Percentiles rank a stretch among this genome's conserved stretches.
These are phyloP conservation scores for Brasilioporus rufonigricans DNA, from an alignment of 768 basidiomycete genomes.

Conservation along the genomic window DNA sequence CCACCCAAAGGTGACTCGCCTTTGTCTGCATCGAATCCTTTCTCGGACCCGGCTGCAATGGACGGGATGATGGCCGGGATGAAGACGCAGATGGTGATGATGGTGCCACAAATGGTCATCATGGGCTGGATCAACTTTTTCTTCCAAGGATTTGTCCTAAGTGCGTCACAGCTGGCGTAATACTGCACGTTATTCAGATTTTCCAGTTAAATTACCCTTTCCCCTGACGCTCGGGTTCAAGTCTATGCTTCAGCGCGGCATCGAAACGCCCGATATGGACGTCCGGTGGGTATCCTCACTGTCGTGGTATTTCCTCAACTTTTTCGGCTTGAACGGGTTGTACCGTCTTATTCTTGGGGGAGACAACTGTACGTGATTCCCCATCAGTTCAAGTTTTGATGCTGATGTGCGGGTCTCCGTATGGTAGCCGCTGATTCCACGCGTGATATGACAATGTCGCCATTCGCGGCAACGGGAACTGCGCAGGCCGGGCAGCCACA, in stretches of 20 bases:
- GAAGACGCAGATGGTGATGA: conserved; percentile 99
- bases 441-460: conserved; percentile 66
- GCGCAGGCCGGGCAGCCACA: conserved; percentile 59
- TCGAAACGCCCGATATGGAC: conserved; percentile 95
- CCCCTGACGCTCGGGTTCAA: conserved; percentile 97
- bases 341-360: conserved; percentile 91
- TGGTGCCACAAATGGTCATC: conserved; percentile 97
- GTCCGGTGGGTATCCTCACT: conserved; percentile 98
- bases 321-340: conserved; percentile 94
- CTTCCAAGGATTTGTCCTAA: conserved; percentile 97
- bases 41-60: conserved; percentile 89
- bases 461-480: conserved; percentile 57
- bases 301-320: conserved; percentile 99
- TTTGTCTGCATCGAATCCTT: conserved; percentile 68
- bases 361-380: conserved; percentile 69
- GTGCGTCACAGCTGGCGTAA: conserved; percentile 49
- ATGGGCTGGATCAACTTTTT: conserved; percentile 99
- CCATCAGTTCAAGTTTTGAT: conserved; percentile 8
- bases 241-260: conserved; percentile 94
- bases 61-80: conserved; percentile 98
- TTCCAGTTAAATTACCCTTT: conserved; percentile 90
- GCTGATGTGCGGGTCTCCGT: conserved; percentile 12
- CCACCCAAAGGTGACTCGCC: conserved; percentile 64
- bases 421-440: conserved; percentile 73
- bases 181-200: neutral